Base-by-base conservation (phyloP, 768 basidiomycete species). In the Sistotremastrum suecicum region DNA sequence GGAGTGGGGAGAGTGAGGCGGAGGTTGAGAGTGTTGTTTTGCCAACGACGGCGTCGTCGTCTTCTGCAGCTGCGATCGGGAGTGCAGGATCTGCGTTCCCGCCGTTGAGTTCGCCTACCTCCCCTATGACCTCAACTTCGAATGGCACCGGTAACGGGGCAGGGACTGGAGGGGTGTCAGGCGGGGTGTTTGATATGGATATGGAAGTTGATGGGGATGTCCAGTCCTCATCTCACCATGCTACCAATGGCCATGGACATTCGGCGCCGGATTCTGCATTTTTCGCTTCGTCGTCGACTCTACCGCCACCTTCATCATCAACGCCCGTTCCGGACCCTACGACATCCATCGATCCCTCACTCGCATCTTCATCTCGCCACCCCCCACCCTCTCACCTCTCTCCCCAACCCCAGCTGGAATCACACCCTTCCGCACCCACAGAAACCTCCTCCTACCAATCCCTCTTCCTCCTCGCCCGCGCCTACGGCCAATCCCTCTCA, bases 401-500 rank as follows among this genome's bases (percentile, higher is more conserved):
- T 50, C 53, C n/a, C 52, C 48, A 29, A 44, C 48, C 12, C n/a
- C 50, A 2, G 39, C 47, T 36, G 50, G 48, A 50, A 42, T 31
- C 42, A 33, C 47, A 12, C 39, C 48, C 52, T 7, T 38, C 58
- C 4, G 51, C 54, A 5, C 43, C 47, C 7, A 56, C 62, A 0
- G 46, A 53, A 47, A 53, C 55, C 34, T 50, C 58, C 37, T 68
- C 67, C 39, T 75, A 77, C 41, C 76, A 79, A 52, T 58, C 67
- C 34, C 75, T 80, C 28, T 63, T 88, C 45, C 76, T 75, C 51
- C 65, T 61, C 29, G 83, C 85, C 1, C 72, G 90, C 47, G 57
- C 62, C n/a, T 88, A 86, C 51, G 88, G 88, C 0, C 81, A 83
- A 54, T 60, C 66, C 5, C 62, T 90, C 50, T 74, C 79, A 48